Conservation (phyloP, 2,329 filamentous ascomycete genomes). For the Cyphellophora europaea region DNA sequence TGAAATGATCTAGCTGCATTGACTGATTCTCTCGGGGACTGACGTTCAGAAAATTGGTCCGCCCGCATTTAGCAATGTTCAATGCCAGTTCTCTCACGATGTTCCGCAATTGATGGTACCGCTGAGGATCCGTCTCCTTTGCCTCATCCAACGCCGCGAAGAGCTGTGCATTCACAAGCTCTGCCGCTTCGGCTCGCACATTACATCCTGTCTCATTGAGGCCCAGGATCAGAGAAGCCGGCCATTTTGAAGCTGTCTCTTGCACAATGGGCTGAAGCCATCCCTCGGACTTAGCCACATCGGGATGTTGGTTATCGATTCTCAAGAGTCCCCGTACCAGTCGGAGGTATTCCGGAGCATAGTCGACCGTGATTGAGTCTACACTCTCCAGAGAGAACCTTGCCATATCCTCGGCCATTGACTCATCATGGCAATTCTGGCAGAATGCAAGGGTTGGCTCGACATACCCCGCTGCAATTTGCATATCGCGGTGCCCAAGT, state of each 20-base stretch:
- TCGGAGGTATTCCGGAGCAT: slow-evolving; percentile 38
- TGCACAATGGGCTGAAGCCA: no score
- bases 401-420: slow-evolving; percentile 29
- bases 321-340: slow-evolving; percentile 46
- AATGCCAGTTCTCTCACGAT: no score
- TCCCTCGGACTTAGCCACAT: no score
- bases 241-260: no score
- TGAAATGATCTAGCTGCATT: not conserved
- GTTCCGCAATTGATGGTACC: no score
- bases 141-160: no score
- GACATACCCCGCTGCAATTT: slow-evolving; percentile 48
- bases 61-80: not conserved
- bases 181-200: no score
- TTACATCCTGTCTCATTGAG: no score
- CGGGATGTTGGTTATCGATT: slow-evolving; percentile 22
- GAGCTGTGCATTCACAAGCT: no score
- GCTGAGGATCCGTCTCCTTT: no score
- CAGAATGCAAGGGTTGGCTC: slow-evolving; percentile 49
- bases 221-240: no score
- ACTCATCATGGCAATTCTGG: slow-evolving; percentile 25
- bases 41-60: not conserved
- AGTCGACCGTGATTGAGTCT: slow-evolving; percentile 38
- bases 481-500: slow-evolving; percentile 43
- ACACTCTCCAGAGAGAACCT: slow-evolving; percentile 36
- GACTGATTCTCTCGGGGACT: not conserved